Conservation (phyloP, 2,329 filamentous ascomycete species). For the Penicillium concentricum region DNA sequence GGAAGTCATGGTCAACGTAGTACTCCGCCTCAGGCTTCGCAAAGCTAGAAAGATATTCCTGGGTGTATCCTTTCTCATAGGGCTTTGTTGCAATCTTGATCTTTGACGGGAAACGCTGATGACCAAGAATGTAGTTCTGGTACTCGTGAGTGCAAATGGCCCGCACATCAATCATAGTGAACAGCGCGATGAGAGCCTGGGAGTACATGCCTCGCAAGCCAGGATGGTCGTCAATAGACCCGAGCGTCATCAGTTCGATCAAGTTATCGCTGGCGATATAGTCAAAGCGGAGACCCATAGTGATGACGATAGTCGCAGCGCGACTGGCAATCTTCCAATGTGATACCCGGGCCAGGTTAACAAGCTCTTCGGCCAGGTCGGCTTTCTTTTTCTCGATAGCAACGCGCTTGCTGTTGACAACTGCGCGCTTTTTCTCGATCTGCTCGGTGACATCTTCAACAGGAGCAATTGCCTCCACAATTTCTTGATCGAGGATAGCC, state of each 20-base stretch:
- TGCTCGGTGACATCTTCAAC: conserved; percentile 59
- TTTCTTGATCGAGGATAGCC: conserved; percentile 72
- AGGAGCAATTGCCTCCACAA: conserved; percentile 71
- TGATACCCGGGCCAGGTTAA: conserved; percentile 70
- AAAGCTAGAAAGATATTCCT: conserved; percentile 75
- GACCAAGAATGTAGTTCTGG: conserved; percentile 78
- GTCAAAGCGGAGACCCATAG: conserved; percentile 88
- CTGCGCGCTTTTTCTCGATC: conserved; percentile 62
- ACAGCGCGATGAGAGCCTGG: conserved; percentile 73
- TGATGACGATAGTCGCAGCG: conserved; percentile 86
- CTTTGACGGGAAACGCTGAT: conserved; percentile 74
- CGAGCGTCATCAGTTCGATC: conserved; percentile 76
- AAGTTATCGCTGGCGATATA: conserved; percentile 78
- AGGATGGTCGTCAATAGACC: conserved; percentile 87
- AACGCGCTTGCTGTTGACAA: conserved; percentile 71
- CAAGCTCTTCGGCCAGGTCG: conserved; percentile 75
- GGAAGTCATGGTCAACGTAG: conserved; percentile 87
- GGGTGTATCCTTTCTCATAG: conserved; percentile 76
- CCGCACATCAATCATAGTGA: conserved; percentile 83
- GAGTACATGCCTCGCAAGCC: conserved; percentile 78
- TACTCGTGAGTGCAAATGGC: conserved; percentile 84
- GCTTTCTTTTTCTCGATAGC: conserved; percentile 83
- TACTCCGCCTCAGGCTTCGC: conserved; percentile 76
- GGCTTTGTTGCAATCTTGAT: conserved; percentile 69
- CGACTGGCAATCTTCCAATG: conserved; percentile 97